phyloP scores from a whole-genome alignment of 225 moss, liverwort and hornwort species.

The Sphagnum tenellum region DNA sequence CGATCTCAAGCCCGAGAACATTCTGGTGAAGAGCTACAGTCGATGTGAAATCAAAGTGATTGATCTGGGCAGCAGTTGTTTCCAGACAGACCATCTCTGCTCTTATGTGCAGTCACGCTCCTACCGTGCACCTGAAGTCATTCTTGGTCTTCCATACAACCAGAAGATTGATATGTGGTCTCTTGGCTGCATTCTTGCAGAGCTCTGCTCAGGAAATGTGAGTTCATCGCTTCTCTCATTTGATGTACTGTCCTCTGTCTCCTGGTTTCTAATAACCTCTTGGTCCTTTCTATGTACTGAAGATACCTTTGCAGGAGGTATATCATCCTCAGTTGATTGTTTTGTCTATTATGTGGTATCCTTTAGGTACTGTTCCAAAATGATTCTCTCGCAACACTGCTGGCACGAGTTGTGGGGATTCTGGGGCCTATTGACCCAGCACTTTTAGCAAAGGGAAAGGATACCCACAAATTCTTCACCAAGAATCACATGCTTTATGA shows the following conservation, averaged over 20 bases:
- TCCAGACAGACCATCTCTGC: slow-evolving; percentile 97
- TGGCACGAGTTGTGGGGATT: slow-evolving; percentile 93
- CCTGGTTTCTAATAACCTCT: neutral
- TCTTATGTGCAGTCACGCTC: slow-evolving; percentile 99
- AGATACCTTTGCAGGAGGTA: too few species aligned
- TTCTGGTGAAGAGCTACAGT: slow-evolving; percentile 97
- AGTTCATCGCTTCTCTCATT: slow-evolving; percentile 1
- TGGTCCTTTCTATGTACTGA: too few species aligned
- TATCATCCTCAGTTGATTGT: too few species aligned
- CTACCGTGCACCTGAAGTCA: slow-evolving; percentile 94
- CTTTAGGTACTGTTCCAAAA: slow-evolving; percentile 95
- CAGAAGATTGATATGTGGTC: slow-evolving; percentile 76
- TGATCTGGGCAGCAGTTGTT: slow-evolving; percentile 98
- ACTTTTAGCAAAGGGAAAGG: slow-evolving; percentile 76
- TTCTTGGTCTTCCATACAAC: slow-evolving; percentile 72
- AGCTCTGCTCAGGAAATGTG: slow-evolving; percentile 63
- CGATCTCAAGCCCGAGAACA: slow-evolving; percentile 95
- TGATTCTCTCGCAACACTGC: slow-evolving; percentile 84
- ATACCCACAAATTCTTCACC: slow-evolving; percentile 88
- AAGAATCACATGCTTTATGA: slow-evolving; percentile 89
- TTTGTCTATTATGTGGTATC: neutral
- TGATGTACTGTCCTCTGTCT: neutral
- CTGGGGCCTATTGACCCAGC: slow-evolving; percentile 87
- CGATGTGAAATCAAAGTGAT: slow-evolving; percentile 99
- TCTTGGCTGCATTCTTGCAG: slow-evolving; percentile 59